Evolutionary conservation across 2,329 filamentous ascomycete genomes (phyloP), one percentile per base, ranked within the genome.

Genomic region (Claviceps citrina): DNA sequence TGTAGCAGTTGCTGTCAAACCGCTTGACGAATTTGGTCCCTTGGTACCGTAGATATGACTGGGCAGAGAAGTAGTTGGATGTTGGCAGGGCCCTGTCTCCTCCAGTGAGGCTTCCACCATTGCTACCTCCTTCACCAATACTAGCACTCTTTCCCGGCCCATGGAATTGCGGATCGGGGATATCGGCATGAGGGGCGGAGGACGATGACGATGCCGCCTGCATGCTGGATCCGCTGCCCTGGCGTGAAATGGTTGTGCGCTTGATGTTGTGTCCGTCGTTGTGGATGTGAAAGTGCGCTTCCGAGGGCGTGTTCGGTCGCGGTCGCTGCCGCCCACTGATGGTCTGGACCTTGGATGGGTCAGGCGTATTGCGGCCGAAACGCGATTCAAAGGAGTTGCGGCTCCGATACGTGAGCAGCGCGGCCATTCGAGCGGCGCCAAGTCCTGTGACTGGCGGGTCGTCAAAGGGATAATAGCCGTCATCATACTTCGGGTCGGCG

Each of bases 1-100:
- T 96, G 65, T 98, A 98, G 65, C 91, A 98, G 60, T 98, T 98
- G 53, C 86, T 84, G 60, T 98, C 91, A 59, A 96, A 98, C 8
- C 91, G 82, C 59, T 84, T 86, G 51, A 96, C 91, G 52, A 98
- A 98, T 60, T 98, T 98, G 51, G 81, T 75, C 41, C 86, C 89
- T 62, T 98, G 91, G 61, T 98, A 98, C 16, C 91, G 82, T 32
- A 98, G 73, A 61, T 98, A 98, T 0, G 87, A 95, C 59, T 98
- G 91, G 1, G 91, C 91, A 0, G 91, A 96, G 62, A 96, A 98
- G 62, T 95, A 95, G n/a, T 84, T 91, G 7, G 78, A 77, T 0
- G 76, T 73, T 6, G 71, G 60, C 41, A 69, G 46, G 46, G 53
- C 58, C 41, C 52, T 58, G 41, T 70, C 76, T 54, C 65, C 68